Evolutionary conservation across 2,329 filamentous ascomycete species (phyloP), one percentile per base, ranked within the genome.

Genomic region (Xylariaceae sp.): DNA sequence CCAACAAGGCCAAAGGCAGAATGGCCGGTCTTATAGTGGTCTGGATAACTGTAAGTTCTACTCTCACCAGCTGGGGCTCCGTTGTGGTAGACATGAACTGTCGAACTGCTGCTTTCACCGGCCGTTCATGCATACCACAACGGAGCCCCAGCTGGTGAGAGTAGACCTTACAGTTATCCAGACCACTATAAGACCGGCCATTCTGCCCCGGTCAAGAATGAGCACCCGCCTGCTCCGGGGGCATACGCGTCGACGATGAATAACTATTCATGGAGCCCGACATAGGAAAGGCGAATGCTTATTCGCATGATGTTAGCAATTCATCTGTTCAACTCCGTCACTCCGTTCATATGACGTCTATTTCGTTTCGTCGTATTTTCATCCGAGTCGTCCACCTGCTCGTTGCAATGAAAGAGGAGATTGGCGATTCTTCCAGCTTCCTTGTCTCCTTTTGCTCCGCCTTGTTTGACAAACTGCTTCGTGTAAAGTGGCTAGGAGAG

Each of bases 241-340:
- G 72, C 72, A 16, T 78, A 78, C 13, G 78, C 77, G 54, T 75
- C 76, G 51, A 71, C 70, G 46, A 72, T 81, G 67, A 77, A 74
- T 64, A 77, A 81, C 64, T 83, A 83, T 65, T 80, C 79, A 30
- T 83, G 80, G 80, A 80, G 76, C 59, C 70, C 74, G 48, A 78
- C 75, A 52, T 80, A 56, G 46, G 34, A 34, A 51, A 41, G 7
- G 12, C 34, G 22, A 45, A 21, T 39, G 41, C 47, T n/a, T 6
- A 41, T 37, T 44, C 36, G 34, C 30, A n/a, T n/a, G n/a, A n/a
- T n/a, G n/a, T n/a, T n/a, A n/a, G n/a, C n/a, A n/a, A n/a, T n/a
- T n/a, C n/a, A n/a, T n/a, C n/a, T n/a, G n/a, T n/a, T n/a, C n/a
- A n/a, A n/a, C n/a, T n/a, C n/a, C n/a, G n/a, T n/a, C n/a, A n/a